Evolutionary conservation across 345 rosid genomes (phyloP), one percentile per base, ranked within the genome.

Genomic region (Euphorbia tirucalli): DNA sequence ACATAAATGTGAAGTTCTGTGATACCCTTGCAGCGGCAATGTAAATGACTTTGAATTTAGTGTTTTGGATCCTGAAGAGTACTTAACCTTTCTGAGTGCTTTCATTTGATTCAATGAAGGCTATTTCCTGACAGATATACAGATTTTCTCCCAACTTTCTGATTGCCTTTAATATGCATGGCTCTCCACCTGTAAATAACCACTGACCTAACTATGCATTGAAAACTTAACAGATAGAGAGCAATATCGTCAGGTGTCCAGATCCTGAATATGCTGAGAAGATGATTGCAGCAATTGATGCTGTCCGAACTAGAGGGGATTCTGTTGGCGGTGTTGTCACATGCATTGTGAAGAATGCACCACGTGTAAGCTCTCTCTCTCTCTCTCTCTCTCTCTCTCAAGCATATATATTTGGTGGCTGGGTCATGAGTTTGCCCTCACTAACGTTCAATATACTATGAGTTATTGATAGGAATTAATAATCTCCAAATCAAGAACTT

Each of bases 271-370:
- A 89, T 80, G 99, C 99, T 0, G 91, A 95, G 80, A 92, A 95
- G 87, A 89, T 95, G 98, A 95, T 95, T 73, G 94, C 91, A 35
- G 93, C 98, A 0, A 88, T 95, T 46, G 99, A 95, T 77, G 85
- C 88, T 65, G 87, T 95, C 31, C 90, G 99, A 27, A 86, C 82
- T 27, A 88, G 76, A 82, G 98, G 99, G 65, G 91, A 95, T 77
- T 92, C 99, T 69, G 85, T 91, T 69, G 99, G 99, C 65, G 99
- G 99, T 64, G 89, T 90, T 52, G 98, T 95, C 71, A 90, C 98
- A 4, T 95, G 99, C 85, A 90, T 95, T 73, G 93, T 88, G 69
- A 89, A 90, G 82, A 92, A 92, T 78, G 83, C 83, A 64, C 99
- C 99, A 61, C 90, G 93, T 77, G 98, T 95, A 87, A 79, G 78